Percentiles rank a stretch among this genome's conserved stretches.
phyloP scores from a whole-genome alignment of 805 yeast species.

The Cyberlindnera bimundalis region DNA sequence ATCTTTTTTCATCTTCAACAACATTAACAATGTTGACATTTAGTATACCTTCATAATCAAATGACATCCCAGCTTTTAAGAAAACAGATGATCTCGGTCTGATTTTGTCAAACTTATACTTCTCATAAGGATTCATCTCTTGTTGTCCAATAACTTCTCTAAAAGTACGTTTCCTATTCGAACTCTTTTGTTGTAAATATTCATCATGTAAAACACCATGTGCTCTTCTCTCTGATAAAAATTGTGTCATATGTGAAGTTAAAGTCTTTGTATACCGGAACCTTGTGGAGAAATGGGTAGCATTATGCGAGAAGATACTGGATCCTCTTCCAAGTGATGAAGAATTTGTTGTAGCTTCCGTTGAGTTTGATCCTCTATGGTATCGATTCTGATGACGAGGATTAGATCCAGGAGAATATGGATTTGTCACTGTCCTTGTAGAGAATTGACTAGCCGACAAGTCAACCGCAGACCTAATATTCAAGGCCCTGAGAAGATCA shows the following conservation, averaged over 20 bases:
- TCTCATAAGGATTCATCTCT: conserved; percentile 4
- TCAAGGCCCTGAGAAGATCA: conserved; percentile 1
- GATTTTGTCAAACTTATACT: conserved; percentile 11
- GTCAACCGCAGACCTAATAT: neutral
- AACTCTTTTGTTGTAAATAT: neutral
- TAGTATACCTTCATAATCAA: conserved; percentile 7
- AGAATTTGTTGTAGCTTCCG: neutral
- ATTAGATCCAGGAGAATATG: neutral
- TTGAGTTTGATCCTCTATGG: neutral
- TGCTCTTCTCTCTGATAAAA: conserved; percentile 10
- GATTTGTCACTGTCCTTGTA: neutral
- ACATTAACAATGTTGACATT: conserved; percentile 11
- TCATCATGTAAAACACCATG: conserved; percentile 9
- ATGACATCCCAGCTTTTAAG: conserved; percentile 18
- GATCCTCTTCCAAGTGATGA: no score
- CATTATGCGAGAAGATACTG: conserved; percentile 1
- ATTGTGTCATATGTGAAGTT: conserved; percentile 1
- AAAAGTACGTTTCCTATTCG: conserved; percentile 17
- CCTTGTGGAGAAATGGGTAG: neutral
- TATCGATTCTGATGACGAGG: neutral
- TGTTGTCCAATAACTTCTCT: conserved; percentile 11
- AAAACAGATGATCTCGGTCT: conserved; percentile 17
- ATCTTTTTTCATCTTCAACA: neutral
- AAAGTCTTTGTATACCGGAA: neutral
- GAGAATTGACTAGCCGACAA: neutral